Conservation (phyloP, 1,284 basidiomycete species). For the Bjerkandera adusta region DNA sequence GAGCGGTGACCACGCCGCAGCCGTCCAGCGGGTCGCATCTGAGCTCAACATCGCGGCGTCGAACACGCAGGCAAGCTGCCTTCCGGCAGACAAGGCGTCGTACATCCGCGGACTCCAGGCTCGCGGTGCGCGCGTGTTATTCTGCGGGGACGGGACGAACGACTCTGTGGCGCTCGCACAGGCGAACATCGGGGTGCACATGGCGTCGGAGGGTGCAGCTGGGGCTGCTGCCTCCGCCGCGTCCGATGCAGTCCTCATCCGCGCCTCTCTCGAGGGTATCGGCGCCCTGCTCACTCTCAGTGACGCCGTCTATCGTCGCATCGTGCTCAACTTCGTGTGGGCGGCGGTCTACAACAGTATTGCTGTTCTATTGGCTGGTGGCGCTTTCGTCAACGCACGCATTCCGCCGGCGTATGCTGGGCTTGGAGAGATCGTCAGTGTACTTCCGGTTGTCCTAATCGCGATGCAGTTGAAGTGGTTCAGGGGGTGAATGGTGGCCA, state of each 20-base stretch:
- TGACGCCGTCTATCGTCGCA: conserved; percentile 38
- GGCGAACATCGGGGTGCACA: conserved; percentile 47
- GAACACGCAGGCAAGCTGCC: conserved; percentile 42
- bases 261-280: conserved; percentile 35
- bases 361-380: conserved; percentile 48
- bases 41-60: conserved; percentile 40
- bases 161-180: conserved; percentile 51
- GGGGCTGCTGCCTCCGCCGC: conserved; percentile 38
- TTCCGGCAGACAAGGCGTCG: conserved; percentile 50
- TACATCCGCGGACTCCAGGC: conserved; percentile 37
- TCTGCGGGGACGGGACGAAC: conserved; percentile 51
- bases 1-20: conserved; percentile 51
- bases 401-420: conserved; percentile 43
- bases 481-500: conserved; percentile 14
- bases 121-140: conserved; percentile 32
- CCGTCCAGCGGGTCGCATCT: conserved; percentile 46
- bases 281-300: conserved; percentile 41
- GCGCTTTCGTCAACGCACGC: conserved; percentile 41
- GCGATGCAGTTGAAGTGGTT: conserved; percentile 34
- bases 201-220: conserved; percentile 39
- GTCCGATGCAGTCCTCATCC: conserved; percentile 47
- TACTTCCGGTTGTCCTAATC: conserved; percentile 39
- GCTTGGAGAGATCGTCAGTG: conserved; percentile 40
- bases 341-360: conserved; percentile 42
- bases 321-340: conserved; percentile 46